Percentiles rank a stretch among this genome's conserved stretches.
Conservation (phyloP, 208 protist genomes). For the Crithidia mellificae region DNA sequence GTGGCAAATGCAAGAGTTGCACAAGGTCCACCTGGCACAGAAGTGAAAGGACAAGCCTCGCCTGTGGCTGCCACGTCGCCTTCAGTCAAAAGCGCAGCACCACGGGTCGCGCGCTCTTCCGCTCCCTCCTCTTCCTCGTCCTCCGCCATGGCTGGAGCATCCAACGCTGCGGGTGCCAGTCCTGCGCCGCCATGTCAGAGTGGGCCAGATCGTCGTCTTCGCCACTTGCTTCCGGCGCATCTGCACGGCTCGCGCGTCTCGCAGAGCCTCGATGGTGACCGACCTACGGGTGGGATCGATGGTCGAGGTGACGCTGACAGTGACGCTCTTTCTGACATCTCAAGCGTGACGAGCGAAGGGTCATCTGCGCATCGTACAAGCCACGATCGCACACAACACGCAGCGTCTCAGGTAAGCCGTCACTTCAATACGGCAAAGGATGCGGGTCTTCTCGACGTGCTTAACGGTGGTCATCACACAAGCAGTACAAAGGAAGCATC, state of each 20-base stretch:
- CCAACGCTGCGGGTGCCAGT: neutral
- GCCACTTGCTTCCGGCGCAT: conserved; percentile 12
- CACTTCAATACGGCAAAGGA: neutral
- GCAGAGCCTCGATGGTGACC: neutral
- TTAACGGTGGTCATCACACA: neutral
- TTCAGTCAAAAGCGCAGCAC: no score
- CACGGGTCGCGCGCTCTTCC: no score
- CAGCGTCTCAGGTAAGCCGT: no score
- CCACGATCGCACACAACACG: no score
- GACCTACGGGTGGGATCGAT: neutral
- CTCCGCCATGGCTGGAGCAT: neutral
- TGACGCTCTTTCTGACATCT: conserved; percentile 4
- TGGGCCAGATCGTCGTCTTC: conserved; percentile 15
- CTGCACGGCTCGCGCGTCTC: neutral
- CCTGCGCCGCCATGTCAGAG: neutral
- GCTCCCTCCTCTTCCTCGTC: no score
- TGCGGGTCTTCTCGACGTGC: neutral
- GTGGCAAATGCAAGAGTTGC: no score
- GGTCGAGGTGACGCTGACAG: neutral
- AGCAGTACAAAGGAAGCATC: neutral
- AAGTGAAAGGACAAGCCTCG: no score
- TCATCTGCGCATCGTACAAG: neutral
- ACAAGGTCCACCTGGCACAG: no score
- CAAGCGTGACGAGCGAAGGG: conserved; percentile 1
- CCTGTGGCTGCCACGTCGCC: no score